phyloP scores from a whole-genome alignment of 2,329 filamentous ascomycete species.

The Cladosporium sp. region DNA sequence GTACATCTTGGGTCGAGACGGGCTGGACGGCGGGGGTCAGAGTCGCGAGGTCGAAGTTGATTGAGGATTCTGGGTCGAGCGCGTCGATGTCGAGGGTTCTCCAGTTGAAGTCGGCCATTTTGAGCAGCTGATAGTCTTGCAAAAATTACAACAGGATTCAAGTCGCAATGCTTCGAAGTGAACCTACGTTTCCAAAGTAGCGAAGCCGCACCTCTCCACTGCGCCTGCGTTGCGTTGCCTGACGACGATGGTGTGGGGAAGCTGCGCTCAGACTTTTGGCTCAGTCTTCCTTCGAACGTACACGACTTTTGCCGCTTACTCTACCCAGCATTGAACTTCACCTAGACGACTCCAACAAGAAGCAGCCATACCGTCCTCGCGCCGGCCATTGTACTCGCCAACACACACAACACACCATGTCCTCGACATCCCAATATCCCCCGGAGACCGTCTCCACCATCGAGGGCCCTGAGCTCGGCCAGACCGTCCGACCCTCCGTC shows the following conservation, averaged over 20 bases:
- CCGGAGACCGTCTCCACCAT: conserved; percentile 27
- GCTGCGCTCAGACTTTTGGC: conserved; percentile 8
- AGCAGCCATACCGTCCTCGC: conserved; percentile 11
- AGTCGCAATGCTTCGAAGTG: conserved; percentile 1
- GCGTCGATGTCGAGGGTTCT: conserved; percentile 95
- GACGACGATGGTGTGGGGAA: conserved; percentile 21
- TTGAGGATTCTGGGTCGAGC: conserved; percentile 82
- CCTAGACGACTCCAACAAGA: neutral
- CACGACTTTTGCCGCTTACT: conserved; percentile 19
- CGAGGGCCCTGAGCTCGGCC: conserved; percentile 36
- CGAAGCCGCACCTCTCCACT: conserved; percentile 10
- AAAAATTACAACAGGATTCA: neutral
- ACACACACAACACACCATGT: conserved; percentile 27
- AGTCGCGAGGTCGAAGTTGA: conserved; percentile 87
- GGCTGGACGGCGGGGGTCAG: conserved; percentile 77
- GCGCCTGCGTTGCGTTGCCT: conserved; percentile 8
- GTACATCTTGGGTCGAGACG: conserved; percentile 74
- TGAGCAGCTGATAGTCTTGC: neutral
- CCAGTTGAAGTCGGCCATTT: conserved; percentile 60
- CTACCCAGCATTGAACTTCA: conserved; percentile 6
- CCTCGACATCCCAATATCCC: conserved; percentile 25
- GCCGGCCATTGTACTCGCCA: conserved; percentile 20
- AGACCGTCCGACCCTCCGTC: conserved; percentile 34
- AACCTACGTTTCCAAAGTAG: conserved; percentile 12
- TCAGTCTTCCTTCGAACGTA: neutral